Evolutionary conservation across 768 basidiomycete species (phyloP).

Genomic region (Boletus sp.): DNA sequence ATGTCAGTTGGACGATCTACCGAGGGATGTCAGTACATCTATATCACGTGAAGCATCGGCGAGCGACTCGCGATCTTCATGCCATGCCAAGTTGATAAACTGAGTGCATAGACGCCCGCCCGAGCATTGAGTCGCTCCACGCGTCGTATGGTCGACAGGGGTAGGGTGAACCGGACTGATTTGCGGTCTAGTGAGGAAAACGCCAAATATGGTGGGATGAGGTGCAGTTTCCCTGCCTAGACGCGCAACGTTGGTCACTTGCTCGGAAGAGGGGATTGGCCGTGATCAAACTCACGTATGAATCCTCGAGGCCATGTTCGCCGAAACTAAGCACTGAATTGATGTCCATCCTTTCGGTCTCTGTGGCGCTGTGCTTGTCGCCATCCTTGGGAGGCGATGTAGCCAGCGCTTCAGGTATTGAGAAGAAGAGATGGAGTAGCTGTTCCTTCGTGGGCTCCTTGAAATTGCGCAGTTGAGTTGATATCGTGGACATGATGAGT

Average conservation of each 20-base stretch:
- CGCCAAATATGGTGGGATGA: constrained; percentile 86
- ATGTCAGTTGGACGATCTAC: constrained; percentile 92
- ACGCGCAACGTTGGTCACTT: background rate
- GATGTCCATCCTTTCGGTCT: constrained; percentile 77
- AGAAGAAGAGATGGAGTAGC: constrained; percentile 82
- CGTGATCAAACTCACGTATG: constrained; percentile 67
- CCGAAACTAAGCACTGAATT: constrained; percentile 84
- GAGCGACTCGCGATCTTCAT: constrained; percentile 74
- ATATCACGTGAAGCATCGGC: background rate
- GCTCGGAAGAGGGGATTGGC: background rate
- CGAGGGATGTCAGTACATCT: background rate
- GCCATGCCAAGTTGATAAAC: constrained; percentile 90
- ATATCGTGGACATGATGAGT: constrained; percentile 69
- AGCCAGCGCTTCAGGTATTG: constrained; percentile 53
- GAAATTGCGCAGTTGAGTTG: constrained; percentile 85
- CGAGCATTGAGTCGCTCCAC: constrained; percentile 93
- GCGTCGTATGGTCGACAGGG: constrained; percentile 86
- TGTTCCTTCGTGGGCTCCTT: constrained; percentile 92
- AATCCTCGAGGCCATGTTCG: constrained; percentile 80
- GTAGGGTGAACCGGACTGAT: constrained; percentile 88
- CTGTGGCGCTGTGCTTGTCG: constrained; percentile 33
- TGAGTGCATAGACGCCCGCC: constrained; percentile 95
- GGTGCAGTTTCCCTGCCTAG: constrained; percentile 87
- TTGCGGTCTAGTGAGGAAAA: constrained; percentile 91
- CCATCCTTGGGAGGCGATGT: constrained; percentile 19